Conservation (phyloP, 2,329 filamentous ascomycete species). For the Claviceps citrina region DNA sequence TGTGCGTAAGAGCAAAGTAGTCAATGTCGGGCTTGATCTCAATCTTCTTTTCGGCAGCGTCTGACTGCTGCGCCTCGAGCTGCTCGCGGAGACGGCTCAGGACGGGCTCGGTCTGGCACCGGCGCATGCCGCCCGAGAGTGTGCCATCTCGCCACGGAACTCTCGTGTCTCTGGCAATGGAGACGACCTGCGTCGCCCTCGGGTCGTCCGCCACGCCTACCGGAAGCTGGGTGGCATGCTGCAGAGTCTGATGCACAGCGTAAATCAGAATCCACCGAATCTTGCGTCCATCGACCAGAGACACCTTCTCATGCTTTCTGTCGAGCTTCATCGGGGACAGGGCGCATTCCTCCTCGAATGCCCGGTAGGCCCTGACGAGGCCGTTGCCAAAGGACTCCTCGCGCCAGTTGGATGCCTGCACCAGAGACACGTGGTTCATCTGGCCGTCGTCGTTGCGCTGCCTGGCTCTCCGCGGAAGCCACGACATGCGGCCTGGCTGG, state of each 20-base stretch:
- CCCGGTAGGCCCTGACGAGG: slow-evolving; percentile 52
- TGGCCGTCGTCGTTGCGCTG: slow-evolving; percentile 32
- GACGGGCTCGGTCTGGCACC: slow-evolving; percentile 16
- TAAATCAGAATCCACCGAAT: slow-evolving; percentile 68
- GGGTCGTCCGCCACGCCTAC: slow-evolving; percentile 43
- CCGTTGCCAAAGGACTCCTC: slow-evolving; percentile 28
- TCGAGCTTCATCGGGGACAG: slow-evolving; percentile 36
- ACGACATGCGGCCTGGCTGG: slow-evolving; percentile 22
- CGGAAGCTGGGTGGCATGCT: slow-evolving; percentile 45
- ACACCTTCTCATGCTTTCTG: slow-evolving; percentile 36
- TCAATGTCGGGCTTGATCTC: slow-evolving; percentile 43
- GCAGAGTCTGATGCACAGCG: slow-evolving; percentile 55
- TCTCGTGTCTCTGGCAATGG: slow-evolving; percentile 25
- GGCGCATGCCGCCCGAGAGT: slow-evolving; percentile 14
- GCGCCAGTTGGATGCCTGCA: slow-evolving; percentile 33
- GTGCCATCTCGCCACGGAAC: slow-evolving; percentile 30
- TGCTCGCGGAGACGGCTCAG: slow-evolving; percentile 6
- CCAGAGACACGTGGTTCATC: slow-evolving; percentile 35
- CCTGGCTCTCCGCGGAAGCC: slow-evolving; percentile 26
- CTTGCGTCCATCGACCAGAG: slow-evolving; percentile 52
- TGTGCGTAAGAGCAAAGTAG: slow-evolving; percentile 32
- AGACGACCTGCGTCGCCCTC: slow-evolving; percentile 41
- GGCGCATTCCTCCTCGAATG: slow-evolving; percentile 49
- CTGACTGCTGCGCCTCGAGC: slow-evolving; percentile 5
- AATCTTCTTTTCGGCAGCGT: slow-evolving; percentile 9